Evolutionary conservation across 495 filamentous ascomycete genomes (phyloP).

Genomic region (Podospora tetraspora): DNA sequence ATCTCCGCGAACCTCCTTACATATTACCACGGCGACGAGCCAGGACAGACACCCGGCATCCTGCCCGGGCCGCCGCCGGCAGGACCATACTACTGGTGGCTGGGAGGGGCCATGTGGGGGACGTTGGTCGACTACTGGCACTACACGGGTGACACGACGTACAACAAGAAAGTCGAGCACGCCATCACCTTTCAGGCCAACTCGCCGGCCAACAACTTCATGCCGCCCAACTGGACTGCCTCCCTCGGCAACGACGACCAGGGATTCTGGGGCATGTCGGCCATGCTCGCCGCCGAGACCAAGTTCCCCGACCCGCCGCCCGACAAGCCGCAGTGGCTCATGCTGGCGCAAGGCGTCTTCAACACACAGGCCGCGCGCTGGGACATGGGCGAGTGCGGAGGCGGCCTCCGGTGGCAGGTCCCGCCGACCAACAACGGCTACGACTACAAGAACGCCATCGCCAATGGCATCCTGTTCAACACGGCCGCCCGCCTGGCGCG

Average conservation of each 20-base stretch:
- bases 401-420: conserved; percentile 74
- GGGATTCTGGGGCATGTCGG: conserved; percentile 62
- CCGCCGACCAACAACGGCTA: conserved; percentile 65
- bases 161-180: conserved; percentile 49
- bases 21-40: conserved; percentile 57
- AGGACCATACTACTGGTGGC: conserved; percentile 53
- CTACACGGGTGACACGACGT: conserved; percentile 60
- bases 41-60: conserved; percentile 58
- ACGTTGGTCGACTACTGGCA: conserved; percentile 65
- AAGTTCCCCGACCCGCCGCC: conserved; percentile 53
- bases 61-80: conserved; percentile 48
- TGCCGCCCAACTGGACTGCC: conserved; percentile 63
- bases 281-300: conserved; percentile 61
- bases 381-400: conserved; percentile 53
- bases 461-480: conserved; percentile 70
- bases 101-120: conserved; percentile 59
- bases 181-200: conserved; percentile 51
- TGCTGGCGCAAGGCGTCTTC: conserved; percentile 67
- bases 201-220: conserved; percentile 51
- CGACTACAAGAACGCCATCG: conserved; percentile 68
- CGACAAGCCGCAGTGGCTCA: conserved; percentile 56
- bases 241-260: conserved; percentile 74
- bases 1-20: conserved; percentile 58
- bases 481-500: conserved; percentile 60
- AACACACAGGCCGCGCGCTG: conserved; percentile 57